Percentiles rank a stretch among this genome's conserved stretches.
phyloP scores from a whole-genome alignment of 345 rosid genomes.

The Corchorus capsularis region DNA sequence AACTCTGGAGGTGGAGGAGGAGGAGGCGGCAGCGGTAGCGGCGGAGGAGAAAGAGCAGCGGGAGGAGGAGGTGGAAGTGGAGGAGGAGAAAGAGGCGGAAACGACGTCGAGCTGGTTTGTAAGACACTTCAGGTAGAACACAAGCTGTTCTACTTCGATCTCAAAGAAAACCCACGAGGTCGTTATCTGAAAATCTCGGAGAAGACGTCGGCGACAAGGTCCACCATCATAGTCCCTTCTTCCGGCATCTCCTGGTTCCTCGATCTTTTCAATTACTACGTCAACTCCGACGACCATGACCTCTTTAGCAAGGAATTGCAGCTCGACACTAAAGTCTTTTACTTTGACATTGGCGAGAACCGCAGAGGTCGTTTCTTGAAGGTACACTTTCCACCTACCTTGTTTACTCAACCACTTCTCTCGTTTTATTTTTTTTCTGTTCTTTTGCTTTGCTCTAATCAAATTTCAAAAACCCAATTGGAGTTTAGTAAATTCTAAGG shows the following conservation, averaged over 20 bases:
- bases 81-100: slow-evolving; percentile 22
- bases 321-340: slow-evolving; percentile 97
- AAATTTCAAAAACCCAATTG: neutral
- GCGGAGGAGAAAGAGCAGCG: neutral
- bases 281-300: slow-evolving; percentile 84
- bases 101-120: slow-evolving; percentile 90
- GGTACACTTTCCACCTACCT: slow-evolving; percentile 38
- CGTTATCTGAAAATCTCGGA: slow-evolving; percentile 94
- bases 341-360: slow-evolving; percentile 96
- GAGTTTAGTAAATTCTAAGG: too few relatives aligned
- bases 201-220: slow-evolving; percentile 98
- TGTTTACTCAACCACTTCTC: neutral
- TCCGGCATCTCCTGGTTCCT: slow-evolving; percentile 98
- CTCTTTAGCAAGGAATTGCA: slow-evolving; percentile 93
- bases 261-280: slow-evolving; percentile 96
- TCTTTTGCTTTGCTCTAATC: neutral
- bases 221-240: slow-evolving; percentile 97
- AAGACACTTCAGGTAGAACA: slow-evolving; percentile 63
- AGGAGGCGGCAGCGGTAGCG: neutral
- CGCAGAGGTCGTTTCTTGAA: slow-evolving; percentile 93
- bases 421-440: neutral
- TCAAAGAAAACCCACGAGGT: slow-evolving; percentile 94
- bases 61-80: neutral
- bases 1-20: slow-evolving; percentile 18
- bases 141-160: slow-evolving; percentile 96